Base-by-base conservation (phyloP, 2,329 filamentous ascomycete genomes). In the Lasiodiplodia theobromae region DNA sequence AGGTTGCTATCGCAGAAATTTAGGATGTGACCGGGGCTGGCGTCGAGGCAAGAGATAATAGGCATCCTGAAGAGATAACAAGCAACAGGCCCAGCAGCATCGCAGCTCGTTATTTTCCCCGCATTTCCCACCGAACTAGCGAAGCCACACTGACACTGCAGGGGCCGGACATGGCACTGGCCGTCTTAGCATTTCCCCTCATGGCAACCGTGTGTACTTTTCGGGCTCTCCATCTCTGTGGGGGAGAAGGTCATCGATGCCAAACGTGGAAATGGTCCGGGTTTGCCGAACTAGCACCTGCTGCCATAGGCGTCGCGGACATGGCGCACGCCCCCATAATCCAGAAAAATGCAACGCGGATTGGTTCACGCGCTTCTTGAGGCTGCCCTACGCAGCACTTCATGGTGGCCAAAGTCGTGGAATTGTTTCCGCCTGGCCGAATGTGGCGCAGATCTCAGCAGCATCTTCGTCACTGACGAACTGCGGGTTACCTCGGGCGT, bases 361-460 rank as follows among this genome's bases (percentile, higher is more conserved):
- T 47, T 60, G 38, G 57, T 6, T 38, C 57, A 60, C 21, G 23
- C 0, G 37, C 21, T 23, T 47, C 14, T 47, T 4, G 37, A 60
- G 38, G 23, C 23, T 10, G 16, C 44, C 28, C 28, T 51, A 10
- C 34, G 25, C 10, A 18, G 58, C 10, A 63, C 8, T 5, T 23
- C 16, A 6, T n/a, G 25, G 21, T 23, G 25, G 10, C 44, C 18
- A 28, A 6, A 23, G 38, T 51, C 11, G 23, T 21, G 58, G 58
- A 63, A 63, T 51, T 63, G 25, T 23, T 63, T 63, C 58, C 58
- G 58, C 58, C 31, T 37, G 31, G 58, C 58, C 58, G 58, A 25
- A 63, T 47, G 58, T 34, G 44, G 40, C 40, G 58, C 58, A 63
- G 44, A 63, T 51, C 58, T 16, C 8, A 23, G 11, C 44, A 23